phyloP scores from a whole-genome alignment of 2,329 filamentous ascomycete species.

The Aspergillus fischeri region DNA sequence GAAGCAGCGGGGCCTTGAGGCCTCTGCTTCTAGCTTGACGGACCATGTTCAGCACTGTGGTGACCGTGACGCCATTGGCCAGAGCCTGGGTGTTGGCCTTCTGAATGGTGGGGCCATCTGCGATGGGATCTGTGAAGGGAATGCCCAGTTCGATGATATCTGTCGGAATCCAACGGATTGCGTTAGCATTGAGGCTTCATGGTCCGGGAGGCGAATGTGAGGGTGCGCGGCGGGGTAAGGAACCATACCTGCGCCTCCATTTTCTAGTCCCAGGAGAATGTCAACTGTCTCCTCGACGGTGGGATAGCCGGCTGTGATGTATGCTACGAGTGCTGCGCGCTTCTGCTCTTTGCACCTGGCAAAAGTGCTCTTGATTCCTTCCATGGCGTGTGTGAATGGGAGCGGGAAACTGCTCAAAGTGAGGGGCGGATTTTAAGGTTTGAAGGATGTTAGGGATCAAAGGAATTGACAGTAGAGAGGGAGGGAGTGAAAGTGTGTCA shows the following conservation, averaged over 20 bases:
- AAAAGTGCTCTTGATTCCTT: conserved; percentile 54
- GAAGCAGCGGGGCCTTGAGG: conserved; percentile 74
- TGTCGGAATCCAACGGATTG: conserved; percentile 31
- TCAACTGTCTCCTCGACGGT: conserved; percentile 75
- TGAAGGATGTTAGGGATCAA: neutral
- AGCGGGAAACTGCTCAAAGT: neutral
- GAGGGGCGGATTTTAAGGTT: neutral
- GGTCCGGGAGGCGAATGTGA: neutral
- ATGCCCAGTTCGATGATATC: conserved; percentile 95
- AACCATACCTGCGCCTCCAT: conserved; percentile 75
- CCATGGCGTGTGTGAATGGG: conserved; percentile 37
- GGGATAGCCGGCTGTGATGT: conserved; percentile 93
- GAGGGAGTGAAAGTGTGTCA: neutral
- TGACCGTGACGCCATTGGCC: conserved; percentile 80
- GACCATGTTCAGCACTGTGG: conserved; percentile 76
- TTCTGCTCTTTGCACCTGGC: conserved; percentile 54
- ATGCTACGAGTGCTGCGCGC: conserved; percentile 83
- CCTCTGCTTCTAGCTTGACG: conserved; percentile 73
- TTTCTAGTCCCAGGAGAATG: conserved; percentile 84
- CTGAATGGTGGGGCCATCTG: conserved; percentile 95
- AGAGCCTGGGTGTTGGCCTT: conserved; percentile 89
- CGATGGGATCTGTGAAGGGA: conserved; percentile 97
- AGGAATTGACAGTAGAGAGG: neutral
- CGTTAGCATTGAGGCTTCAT: neutral
- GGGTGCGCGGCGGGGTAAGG: neutral